A percentile compares a stretch with the other conserved stretches of the same genome.
phyloP scores from a whole-genome alignment of 257 asterid species.

The Gardenia jasminoides region DNA sequence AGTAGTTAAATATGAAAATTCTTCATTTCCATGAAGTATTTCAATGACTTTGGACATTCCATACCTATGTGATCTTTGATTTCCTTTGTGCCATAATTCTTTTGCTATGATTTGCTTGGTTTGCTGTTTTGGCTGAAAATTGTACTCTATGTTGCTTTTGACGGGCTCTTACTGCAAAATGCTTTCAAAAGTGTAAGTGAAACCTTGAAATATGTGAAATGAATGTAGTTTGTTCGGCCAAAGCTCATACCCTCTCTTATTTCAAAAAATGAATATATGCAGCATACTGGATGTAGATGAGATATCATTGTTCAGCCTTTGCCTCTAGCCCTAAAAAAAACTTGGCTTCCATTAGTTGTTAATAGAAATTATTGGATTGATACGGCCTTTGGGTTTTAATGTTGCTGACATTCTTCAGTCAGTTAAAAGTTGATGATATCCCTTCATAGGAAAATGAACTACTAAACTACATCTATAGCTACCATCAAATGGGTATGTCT shows the following conservation, averaged over 20 bases:
- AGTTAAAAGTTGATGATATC: no score
- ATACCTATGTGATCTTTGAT: background rate
- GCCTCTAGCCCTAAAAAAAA: background rate
- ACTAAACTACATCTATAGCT: no score
- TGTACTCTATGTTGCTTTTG: background rate
- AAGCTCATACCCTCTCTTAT: background rate
- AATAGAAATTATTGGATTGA: no score
- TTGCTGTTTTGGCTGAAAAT: no score
- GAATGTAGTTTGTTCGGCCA: background rate
- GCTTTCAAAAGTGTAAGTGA: background rate
- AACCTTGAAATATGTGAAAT: background rate
- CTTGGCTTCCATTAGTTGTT: no score
- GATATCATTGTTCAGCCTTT: background rate
- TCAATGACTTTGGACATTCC: background rate
- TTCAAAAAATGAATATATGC: background rate
- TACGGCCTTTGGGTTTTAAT: no score
- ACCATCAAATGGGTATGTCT: no score
- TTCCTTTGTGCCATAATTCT: background rate
- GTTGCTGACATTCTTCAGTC: no score
- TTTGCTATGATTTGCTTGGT: background rate
- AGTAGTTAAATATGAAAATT: conserved; percentile 3
- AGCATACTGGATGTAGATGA: no score
- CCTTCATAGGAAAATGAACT: no score
- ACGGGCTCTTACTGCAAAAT: background rate
- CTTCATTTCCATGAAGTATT: background rate